A percentile compares a stretch with the other conserved stretches of the same genome.
Evolutionary conservation across 352 stramenopile species (phyloP).

Genomic region (Phytophthora niederhauseri): DNA sequence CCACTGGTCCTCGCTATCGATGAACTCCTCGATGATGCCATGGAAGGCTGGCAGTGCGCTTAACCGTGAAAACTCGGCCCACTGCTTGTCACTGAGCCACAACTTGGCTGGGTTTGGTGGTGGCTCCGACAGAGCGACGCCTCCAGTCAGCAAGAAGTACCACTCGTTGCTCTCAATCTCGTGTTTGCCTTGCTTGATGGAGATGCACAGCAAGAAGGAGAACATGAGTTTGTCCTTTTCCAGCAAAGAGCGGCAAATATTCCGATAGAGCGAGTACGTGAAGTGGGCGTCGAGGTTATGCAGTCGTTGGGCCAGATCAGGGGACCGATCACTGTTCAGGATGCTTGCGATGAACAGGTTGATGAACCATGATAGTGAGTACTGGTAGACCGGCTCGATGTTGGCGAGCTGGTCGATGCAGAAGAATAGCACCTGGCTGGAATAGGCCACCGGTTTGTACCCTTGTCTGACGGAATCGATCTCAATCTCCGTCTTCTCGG

Average conservation of each 20-base stretch:
- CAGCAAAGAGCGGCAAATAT: slow-evolving; percentile 92
- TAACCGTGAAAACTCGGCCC: slow-evolving; percentile 94
- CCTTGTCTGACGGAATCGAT: slow-evolving; percentile 90
- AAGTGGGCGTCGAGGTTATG: slow-evolving; percentile 90
- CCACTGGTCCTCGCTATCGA: slow-evolving; percentile 78
- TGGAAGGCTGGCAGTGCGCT: slow-evolving; percentile 76
- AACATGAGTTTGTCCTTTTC: slow-evolving; percentile 96
- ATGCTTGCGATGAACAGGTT: slow-evolving; percentile 93
- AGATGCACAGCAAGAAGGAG: slow-evolving; percentile 90
- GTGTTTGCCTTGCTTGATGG: slow-evolving; percentile 83
- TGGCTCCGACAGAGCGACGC: slow-evolving; percentile 89
- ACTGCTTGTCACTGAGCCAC: slow-evolving; percentile 94
- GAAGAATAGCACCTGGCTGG: slow-evolving; percentile 94
- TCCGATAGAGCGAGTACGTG: slow-evolving; percentile 93
- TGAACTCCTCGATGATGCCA: slow-evolving; percentile 84
- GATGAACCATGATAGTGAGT: slow-evolving; percentile 94
- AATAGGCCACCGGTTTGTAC: slow-evolving; percentile 92
- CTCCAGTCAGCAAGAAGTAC: slow-evolving; percentile 95
- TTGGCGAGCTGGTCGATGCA: slow-evolving; percentile 94
- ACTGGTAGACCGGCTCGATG: slow-evolving; percentile 95
- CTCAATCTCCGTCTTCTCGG: slow-evolving; percentile 91
- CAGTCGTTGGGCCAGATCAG: slow-evolving; percentile 79
- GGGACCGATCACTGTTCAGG: slow-evolving; percentile 76
- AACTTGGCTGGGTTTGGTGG: slow-evolving; percentile 89
- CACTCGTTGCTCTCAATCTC: slow-evolving; percentile 89